Conservation (phyloP, 1,139 yeast species). For the Zhuliangozyma blackwelliae region DNA sequence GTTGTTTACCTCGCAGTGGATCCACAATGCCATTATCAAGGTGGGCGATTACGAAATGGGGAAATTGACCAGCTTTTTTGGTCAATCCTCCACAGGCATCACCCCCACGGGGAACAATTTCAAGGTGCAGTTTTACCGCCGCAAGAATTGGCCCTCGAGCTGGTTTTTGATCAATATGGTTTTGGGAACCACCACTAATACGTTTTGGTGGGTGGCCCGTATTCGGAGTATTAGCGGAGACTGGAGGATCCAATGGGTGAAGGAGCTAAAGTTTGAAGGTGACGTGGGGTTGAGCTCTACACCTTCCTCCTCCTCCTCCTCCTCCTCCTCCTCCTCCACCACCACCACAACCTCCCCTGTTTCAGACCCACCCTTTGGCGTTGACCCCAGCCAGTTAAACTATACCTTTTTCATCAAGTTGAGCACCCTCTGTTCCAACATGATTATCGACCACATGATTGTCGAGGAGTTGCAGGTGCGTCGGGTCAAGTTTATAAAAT, state of each 20-base stretch:
- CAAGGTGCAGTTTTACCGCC: conserved; percentile 49
- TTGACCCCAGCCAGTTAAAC: conserved; percentile 21
- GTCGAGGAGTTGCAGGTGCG: conserved; percentile 52
- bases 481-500: conserved; percentile 33
- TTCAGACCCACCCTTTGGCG: conserved; percentile 13
- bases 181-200: conserved; percentile 41
- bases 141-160: conserved; percentile 68
- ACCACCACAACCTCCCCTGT: conserved; percentile 5
- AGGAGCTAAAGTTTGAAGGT: conserved; percentile 17
- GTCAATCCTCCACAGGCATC: neutral
- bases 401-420: conserved; percentile 49
- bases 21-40: conserved; percentile 51
- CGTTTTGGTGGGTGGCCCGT: conserved; percentile 64
- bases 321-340: conserved; percentile 8
- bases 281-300: neutral
- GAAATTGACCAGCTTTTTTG: conserved; percentile 18
- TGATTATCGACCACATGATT: conserved; percentile 60
- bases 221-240: conserved; percentile 57
- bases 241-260: conserved; percentile 58
- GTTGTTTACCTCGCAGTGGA: conserved; percentile 66
- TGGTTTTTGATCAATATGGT: conserved; percentile 59
- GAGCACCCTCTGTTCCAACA: conserved; percentile 52
- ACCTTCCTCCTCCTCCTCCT: conserved; percentile 1
- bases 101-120: conserved; percentile 3
- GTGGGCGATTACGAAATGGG: conserved; percentile 36